phyloP scores from a whole-genome alignment of 495 filamentous ascomycete genomes.

The Clavariopsis aquatica region DNA sequence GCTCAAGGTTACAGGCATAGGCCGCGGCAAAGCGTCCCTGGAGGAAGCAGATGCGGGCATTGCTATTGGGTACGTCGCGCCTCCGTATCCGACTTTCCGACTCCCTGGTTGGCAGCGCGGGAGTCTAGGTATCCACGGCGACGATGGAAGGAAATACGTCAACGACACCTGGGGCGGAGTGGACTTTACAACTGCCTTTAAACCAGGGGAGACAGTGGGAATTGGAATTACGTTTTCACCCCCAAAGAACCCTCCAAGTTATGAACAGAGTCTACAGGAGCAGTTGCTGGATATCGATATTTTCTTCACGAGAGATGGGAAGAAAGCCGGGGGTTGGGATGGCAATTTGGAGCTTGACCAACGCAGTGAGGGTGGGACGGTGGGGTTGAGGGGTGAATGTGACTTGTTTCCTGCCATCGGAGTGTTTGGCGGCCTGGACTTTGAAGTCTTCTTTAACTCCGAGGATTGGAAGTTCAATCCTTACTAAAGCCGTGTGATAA shows the following conservation, averaged over 20 bases:
- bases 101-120: conserved; percentile 90
- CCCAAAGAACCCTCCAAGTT: conserved; percentile 41
- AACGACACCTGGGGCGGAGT: conserved; percentile 85
- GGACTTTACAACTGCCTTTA: conserved; percentile 64
- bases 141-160: conserved; percentile 84
- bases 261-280: conserved; percentile 24
- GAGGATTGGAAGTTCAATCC: conserved; percentile 42
- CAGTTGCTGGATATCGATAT: conserved; percentile 56
- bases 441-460: conserved; percentile 65
- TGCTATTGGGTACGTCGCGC: conserved; percentile 74
- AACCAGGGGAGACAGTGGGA: conserved; percentile 58
- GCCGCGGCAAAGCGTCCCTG: conserved; percentile 30
- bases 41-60: conserved; percentile 60
- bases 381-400: conserved; percentile 75
- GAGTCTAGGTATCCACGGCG: conserved; percentile 82
- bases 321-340: conserved; percentile 68
- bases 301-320: conserved; percentile 77
- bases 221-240: conserved; percentile 69
- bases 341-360: conserved; percentile 80
- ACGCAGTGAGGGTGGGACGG: conserved; percentile 58
- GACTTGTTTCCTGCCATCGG: conserved; percentile 84
- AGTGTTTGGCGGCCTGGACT: conserved; percentile 68
- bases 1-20: conserved; percentile 57
- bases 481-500: conserved; percentile 11
- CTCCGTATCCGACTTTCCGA: conserved; percentile 84